Conservation (phyloP, 805 yeast species). For the Ogataea degrootiae region DNA sequence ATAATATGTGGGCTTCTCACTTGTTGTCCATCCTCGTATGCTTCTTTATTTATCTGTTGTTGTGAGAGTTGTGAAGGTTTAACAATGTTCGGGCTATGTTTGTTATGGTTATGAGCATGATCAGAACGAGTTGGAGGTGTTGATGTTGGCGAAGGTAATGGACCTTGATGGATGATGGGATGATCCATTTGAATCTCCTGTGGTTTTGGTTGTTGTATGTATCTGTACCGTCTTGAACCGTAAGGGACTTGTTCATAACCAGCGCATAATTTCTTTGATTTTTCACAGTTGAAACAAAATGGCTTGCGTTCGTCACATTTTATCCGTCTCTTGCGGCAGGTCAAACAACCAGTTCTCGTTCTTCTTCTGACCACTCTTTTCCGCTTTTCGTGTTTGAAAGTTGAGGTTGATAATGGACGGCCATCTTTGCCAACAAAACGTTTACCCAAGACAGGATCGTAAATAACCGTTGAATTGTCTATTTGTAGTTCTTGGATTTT, state of each 20-base stretch:
- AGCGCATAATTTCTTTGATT: conserved; percentile 58
- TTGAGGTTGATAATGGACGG: conserved; percentile 1
- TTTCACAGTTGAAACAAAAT: conserved; percentile 61
- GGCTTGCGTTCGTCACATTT: conserved; percentile 77
- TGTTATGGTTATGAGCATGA: not conserved
- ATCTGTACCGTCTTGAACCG: conserved; percentile 25
- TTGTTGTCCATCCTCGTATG: too few relatives aligned
- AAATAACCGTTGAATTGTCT: not conserved
- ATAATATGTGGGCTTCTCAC: too few relatives aligned
- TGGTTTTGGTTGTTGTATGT: conserved; percentile 20
- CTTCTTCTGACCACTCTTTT: conserved; percentile 48
- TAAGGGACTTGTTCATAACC: conserved; percentile 51
- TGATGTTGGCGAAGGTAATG: not conserved
- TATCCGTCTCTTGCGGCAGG: conserved; percentile 66
- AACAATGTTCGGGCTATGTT: too few relatives aligned
- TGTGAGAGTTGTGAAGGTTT: too few relatives aligned
- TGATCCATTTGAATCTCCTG: conserved; percentile 16
- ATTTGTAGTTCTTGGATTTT: too few relatives aligned
- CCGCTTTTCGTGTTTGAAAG: conserved; percentile 30
- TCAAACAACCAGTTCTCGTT: conserved; percentile 71
- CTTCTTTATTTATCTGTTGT: too few relatives aligned
- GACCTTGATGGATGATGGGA: conserved; percentile 9
- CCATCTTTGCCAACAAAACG: conserved; percentile 3
- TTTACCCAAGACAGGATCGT: conserved; percentile 11
- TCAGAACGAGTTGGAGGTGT: not conserved